A percentile compares a stretch with the other conserved stretches of the same genome.
Conservation (phyloP, 116 monocot genomes). For the Trichopus zeylanicus region DNA sequence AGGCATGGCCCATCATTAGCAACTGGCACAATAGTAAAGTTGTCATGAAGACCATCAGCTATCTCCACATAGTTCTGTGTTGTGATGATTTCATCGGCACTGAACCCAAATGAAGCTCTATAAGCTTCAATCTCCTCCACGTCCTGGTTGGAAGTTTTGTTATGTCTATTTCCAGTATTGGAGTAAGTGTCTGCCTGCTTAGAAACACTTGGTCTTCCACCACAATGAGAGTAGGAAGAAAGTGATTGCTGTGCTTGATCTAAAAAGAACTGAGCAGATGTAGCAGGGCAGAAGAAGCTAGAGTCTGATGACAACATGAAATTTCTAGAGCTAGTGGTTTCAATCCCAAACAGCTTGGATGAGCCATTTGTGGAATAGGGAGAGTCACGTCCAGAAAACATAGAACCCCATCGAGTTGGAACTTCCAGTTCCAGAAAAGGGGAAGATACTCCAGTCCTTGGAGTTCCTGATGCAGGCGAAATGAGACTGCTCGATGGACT, state of each 20-base stretch:
- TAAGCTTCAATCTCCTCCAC: constrained; percentile 94
- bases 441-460: constrained; percentile 69
- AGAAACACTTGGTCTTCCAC: constrained; percentile 63
- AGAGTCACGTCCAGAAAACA: constrained; percentile 39
- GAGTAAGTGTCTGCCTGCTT: constrained; percentile 46
- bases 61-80: constrained; percentile 59
- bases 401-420: constrained; percentile 39
- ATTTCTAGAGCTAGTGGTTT: constrained; percentile 40
- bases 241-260: constrained; percentile 80
- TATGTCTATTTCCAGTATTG: constrained; percentile 31
- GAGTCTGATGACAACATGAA: constrained; percentile 46
- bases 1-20: constrained; percentile 22
- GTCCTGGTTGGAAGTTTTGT: constrained; percentile 61
- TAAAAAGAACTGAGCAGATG: constrained; percentile 70
- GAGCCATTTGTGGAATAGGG: constrained; percentile 46
- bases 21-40: constrained; percentile 67
- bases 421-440: constrained; percentile 64
- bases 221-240: constrained; percentile 30
- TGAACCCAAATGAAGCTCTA: constrained; percentile 95
- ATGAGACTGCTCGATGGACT: constrained; percentile 93
- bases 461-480: constrained; percentile 83
- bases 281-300: constrained; percentile 57
- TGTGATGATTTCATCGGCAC: constrained; percentile 74
- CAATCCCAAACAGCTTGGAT: constrained; percentile 49
- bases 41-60: constrained; percentile 58